Evolutionary conservation across 345 rosid genomes (phyloP).

Genomic region (Gossypium raimondii): DNA sequence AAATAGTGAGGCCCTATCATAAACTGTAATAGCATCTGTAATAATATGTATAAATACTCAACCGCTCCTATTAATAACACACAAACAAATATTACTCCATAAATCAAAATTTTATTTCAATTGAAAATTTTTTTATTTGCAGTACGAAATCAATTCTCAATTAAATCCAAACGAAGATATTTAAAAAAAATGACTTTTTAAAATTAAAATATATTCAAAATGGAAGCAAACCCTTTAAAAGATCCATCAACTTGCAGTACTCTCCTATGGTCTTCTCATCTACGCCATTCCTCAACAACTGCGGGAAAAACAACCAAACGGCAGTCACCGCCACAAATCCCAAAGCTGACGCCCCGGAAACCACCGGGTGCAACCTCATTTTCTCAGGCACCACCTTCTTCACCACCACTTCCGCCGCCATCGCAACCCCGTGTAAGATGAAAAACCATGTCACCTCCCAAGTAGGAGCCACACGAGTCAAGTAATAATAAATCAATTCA

Average conservation of each 20-base stretch:
- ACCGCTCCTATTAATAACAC: too few relatives aligned
- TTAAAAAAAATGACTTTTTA: too few relatives aligned
- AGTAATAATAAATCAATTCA: constrained; percentile 44
- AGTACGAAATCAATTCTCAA: too few relatives aligned
- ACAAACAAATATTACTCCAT: too few relatives aligned
- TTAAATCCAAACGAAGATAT: too few relatives aligned
- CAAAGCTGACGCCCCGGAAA: constrained; percentile 35
- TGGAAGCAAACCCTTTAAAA: constrained; percentile 13
- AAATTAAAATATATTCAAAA: background rate
- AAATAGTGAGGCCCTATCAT: too few relatives aligned
- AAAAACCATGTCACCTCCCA: constrained; percentile 81
- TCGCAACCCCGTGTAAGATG: constrained; percentile 48
- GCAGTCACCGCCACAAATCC: constrained; percentile 38
- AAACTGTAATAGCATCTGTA: too few relatives aligned
- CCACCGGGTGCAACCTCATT: constrained; percentile 24
- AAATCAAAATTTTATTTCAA: too few relatives aligned
- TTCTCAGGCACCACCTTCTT: constrained; percentile 23
- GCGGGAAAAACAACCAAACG: constrained; percentile 49
- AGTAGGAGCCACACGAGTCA: constrained; percentile 45
- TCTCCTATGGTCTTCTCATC: constrained; percentile 37
- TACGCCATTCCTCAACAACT: constrained; percentile 33
- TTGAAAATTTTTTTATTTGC: too few relatives aligned
- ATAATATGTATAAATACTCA: too few relatives aligned
- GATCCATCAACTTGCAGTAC: constrained; percentile 16
- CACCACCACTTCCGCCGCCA: constrained; percentile 37